Evolutionary conservation across 169 alveolate genomes (phyloP).

Genomic region (Babesia ovis): DNA sequence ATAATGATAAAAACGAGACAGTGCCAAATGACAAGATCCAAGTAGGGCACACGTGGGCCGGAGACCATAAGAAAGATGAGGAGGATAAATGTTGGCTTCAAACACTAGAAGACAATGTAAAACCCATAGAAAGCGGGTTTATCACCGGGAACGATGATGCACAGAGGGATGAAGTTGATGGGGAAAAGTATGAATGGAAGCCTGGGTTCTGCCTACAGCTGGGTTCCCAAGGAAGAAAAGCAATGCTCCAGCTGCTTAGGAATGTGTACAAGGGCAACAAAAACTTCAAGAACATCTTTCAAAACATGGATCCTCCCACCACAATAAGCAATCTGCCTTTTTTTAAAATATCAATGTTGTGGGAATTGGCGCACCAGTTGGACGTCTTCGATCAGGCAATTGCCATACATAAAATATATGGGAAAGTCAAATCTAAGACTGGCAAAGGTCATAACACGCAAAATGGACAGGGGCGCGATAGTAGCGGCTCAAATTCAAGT

Average conservation of each 20-base stretch:
- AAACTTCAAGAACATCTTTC: slow-evolving; percentile 37
- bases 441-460: background rate
- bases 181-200: slow-evolving; percentile 48
- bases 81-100: background rate
- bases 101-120: background rate
- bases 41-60: slow-evolving; percentile 18
- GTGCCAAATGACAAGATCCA: slow-evolving; percentile 17
- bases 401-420: slow-evolving; percentile 43
- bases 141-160: background rate
- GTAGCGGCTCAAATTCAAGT: background rate
- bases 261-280: slow-evolving; percentile 49
- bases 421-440: slow-evolving; percentile 25
- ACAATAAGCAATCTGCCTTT: slow-evolving; percentile 64
- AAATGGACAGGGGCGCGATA: background rate
- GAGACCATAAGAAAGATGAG: background rate
- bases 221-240: slow-evolving; percentile 68
- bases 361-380: slow-evolving; percentile 66
- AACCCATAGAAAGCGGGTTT: background rate
- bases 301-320: slow-evolving; percentile 64
- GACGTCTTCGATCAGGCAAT: slow-evolving; percentile 64
- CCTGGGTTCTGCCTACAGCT: slow-evolving; percentile 68
- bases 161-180: background rate
- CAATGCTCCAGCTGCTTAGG: slow-evolving; percentile 63
- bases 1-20: background rate
- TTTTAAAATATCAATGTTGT: slow-evolving; percentile 56